Evolutionary conservation across 768 basidiomycete genomes (phyloP), one percentile per base, ranked within the genome.

Genomic region (Baorangia bicolor): DNA sequence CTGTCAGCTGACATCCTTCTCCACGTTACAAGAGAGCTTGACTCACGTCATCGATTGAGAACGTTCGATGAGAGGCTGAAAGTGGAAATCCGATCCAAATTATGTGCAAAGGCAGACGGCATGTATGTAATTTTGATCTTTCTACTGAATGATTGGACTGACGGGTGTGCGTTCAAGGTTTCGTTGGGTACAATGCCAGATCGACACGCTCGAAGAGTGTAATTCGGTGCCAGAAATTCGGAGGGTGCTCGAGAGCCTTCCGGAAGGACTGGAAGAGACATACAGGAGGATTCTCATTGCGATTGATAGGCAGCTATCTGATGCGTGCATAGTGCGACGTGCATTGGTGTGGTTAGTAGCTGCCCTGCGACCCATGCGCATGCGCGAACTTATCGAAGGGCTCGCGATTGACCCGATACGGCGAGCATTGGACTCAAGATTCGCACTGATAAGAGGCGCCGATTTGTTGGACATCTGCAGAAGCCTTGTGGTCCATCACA

Each of bases 241-340:
- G 2, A 28, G 2, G 5, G 51, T 39, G 4, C 56, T 62, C 4
- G 11, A 54, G 12, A 49, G 48, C 20, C 63, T 63, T 14, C 61
- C 62, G 1, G 43, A 41, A 10, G 61, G 64, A 30, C 23, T 66
- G 2, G 56, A 68, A 25, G 66, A 65, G 34, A 68, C 66, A 0
- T 63, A 65, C 18, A 46, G 61, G 16, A 57, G 66, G 11, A 68
- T 65, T 25, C 53, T 68, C 3, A 27, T 42, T 4, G 40, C 42
- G 1, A 53, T 68, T 0, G 47, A 65, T 16, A 28, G 30, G 4
- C 27, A 18, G 9, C 44, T 3, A 0, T 2, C 20, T 0, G 40
- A 56, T 7, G 45, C 39, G 12, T 9, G 20, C 10, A 25, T 50
- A 8, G 62, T 43, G 3, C 49, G 46, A 0, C 52, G 55, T 43